Base-by-base conservation (phyloP, 1,139 yeast genomes). In the Taiozyma sp. region DNA sequence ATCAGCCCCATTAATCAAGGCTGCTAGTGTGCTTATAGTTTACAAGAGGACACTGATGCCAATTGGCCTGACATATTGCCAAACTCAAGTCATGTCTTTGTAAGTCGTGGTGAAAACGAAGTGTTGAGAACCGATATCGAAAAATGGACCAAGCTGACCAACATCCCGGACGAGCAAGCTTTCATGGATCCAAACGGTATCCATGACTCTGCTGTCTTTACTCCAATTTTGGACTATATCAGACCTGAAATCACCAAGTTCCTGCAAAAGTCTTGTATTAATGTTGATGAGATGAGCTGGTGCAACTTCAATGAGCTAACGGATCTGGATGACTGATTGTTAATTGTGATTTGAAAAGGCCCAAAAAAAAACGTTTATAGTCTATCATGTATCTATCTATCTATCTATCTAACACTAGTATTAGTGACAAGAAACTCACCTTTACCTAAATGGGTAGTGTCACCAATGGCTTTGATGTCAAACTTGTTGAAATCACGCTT, bases 401-500 rank as follows among this genome's bases (percentile, higher is more conserved):
- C 19, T 19, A 19, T 19, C 19, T 10, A 2, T 59, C 74, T 70
- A 44, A 72, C 58, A 55, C 73, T 61, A 61, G 79, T 76, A 56
- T 84, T 85, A 10, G 19, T 8, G 48, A 79, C 84, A 49, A 75
- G 74, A 52, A 79, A 74, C 51, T 76, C 64, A 36, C 71, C 80
- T 6, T 76, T 79, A 16, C 88, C 87, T 58, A 85, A 69, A 66
- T 86, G 93, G 46, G 69, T 72, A 0, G 90, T 84, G 57, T 78
- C 78, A 0, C 90, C 90, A 57, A 84, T 79, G 40, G 64, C 65
- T 53, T 72, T 72, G 22, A 84, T 80, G 0, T 63, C 62, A 23
- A 83, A 85, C 12, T 59, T 51, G 4, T 66, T 67, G 4, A 67
- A 65, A 16, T 59, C 61, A 39, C 57, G 60, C 54, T 72, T 76